These are phyloP conservation scores for Fomitopsis palustris DNA, from an alignment of 1,284 basidiomycete species.

Conservation along the genomic window DNA sequence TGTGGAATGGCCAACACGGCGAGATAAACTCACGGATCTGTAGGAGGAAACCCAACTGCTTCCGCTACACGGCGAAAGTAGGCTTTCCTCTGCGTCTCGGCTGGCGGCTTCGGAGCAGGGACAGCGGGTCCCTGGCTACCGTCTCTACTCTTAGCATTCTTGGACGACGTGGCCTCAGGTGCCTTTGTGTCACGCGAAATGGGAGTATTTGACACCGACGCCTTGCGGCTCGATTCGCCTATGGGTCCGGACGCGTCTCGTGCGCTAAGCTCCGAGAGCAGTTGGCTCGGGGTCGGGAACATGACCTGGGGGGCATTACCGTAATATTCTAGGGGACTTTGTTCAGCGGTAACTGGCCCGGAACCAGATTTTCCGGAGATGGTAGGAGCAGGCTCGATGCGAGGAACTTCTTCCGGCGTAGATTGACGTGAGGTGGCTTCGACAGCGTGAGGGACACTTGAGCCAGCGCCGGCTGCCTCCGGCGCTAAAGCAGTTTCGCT, in stretches of 20 bases:
- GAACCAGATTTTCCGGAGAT: neutral
- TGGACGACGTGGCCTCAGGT: neutral
- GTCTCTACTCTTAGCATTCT: conserved; percentile 6
- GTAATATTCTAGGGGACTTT: conserved; percentile 26
- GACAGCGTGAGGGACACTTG: neutral
- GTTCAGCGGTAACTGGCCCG: conserved; percentile 5
- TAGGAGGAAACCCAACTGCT: conserved; percentile 52
- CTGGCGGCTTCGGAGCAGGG: conserved; percentile 6
- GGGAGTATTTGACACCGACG: neutral
- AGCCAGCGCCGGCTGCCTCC: too few species aligned
- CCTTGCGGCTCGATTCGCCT: neutral
- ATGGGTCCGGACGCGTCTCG: conserved; percentile 11
- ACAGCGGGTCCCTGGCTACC: neutral
- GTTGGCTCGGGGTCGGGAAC: conserved; percentile 63
- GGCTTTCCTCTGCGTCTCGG: conserved; percentile 47
- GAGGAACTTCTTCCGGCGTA: neutral
- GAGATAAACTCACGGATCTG: conserved; percentile 49
- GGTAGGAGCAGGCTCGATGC: neutral
- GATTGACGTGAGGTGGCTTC: neutral
- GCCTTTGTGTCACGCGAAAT: neutral
- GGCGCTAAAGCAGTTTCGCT: too few species aligned
- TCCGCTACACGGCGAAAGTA: conserved; percentile 50
- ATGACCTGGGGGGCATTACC: conserved; percentile 34
- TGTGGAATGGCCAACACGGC: too few species aligned
- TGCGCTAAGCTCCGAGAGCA: conserved; percentile 45